Percentiles rank a stretch among this genome's conserved stretches.
Evolutionary conservation across 129 eudicot genomes (phyloP).

Genomic region (Lonicera japonica): DNA sequence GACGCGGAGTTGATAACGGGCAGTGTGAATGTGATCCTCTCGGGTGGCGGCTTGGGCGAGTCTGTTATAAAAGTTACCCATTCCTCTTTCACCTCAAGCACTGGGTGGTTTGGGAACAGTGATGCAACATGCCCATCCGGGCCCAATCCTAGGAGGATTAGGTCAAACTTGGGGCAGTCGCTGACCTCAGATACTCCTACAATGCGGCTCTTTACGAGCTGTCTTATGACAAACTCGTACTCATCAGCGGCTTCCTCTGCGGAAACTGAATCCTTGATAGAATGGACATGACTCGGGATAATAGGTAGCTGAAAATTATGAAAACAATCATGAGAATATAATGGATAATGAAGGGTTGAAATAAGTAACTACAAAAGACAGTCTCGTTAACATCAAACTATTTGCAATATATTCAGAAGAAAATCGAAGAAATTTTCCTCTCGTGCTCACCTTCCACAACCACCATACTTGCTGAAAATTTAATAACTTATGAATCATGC

Average conservation of each 20-base stretch:
- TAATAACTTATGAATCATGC: no score
- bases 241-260: slow-evolving; percentile 60
- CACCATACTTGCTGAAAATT: no score
- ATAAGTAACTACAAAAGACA: no score
- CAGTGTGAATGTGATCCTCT: slow-evolving; percentile 55
- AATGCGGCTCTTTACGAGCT: slow-evolving; percentile 55
- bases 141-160: slow-evolving; percentile 54
- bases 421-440: no score
- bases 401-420: neutral
- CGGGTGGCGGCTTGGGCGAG: slow-evolving; percentile 56
- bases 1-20: slow-evolving; percentile 70
- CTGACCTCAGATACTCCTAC: slow-evolving; percentile 35
- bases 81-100: slow-evolving; percentile 32
- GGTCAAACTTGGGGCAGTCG: slow-evolving; percentile 76
- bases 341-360: no score
- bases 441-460: no score
- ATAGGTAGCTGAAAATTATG: slow-evolving; percentile 45
- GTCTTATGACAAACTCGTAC: slow-evolving; percentile 47
- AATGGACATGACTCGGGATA: slow-evolving; percentile 44
- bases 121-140: slow-evolving; percentile 62
- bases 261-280: slow-evolving; percentile 52
- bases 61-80: slow-evolving; percentile 55
- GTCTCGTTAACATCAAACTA: no score
- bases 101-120: slow-evolving; percentile 44
- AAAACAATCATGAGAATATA: neutral